phyloP scores from a whole-genome alignment of 78 protist species.

The Diacronema lutheri region DNA sequence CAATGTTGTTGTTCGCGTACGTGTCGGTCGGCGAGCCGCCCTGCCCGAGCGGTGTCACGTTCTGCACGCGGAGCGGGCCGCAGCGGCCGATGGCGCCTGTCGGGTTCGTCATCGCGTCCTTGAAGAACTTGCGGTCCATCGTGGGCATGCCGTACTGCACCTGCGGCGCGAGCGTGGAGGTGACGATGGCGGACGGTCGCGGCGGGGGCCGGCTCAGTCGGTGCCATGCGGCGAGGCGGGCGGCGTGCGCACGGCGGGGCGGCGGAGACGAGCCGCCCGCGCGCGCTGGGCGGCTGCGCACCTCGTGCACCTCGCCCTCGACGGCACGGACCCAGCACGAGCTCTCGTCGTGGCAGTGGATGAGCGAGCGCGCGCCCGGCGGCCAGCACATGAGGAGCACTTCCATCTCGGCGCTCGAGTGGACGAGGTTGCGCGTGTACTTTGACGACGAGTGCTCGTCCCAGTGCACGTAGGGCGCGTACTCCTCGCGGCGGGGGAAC shows the following conservation, averaged over 20 bases:
- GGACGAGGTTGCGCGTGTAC: constrained; percentile 44
- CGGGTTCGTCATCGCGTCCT: neutral
- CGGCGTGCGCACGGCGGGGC: too few species aligned
- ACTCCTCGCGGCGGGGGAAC: constrained; percentile 46
- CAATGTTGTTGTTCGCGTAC: constrained; percentile 35
- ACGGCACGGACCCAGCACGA: neutral
- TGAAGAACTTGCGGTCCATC: neutral
- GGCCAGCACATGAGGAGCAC: constrained; percentile 59
- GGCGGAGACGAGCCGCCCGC: too few species aligned
- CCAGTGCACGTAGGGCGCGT: constrained; percentile 11
- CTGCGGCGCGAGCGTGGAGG: too few species aligned
- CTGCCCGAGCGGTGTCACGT: neutral
- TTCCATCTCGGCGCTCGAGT: constrained; percentile 16
- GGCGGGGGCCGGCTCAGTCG: too few species aligned
- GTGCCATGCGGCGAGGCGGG: too few species aligned
- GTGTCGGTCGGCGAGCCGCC: neutral
- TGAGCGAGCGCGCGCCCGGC: neutral
- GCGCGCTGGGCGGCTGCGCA: too few species aligned
- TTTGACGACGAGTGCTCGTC: constrained; percentile 18
- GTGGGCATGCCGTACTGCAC: constrained; percentile 34
- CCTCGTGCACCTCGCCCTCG: constrained; percentile 40
- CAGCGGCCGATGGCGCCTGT: constrained; percentile 29
- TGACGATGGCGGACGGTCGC: too few species aligned
- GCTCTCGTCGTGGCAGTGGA: constrained; percentile 40
- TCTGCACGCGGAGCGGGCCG: neutral